phyloP scores from a whole-genome alignment of 2,329 filamentous ascomycete genomes.

The Aspergillus fumigatiaffinis region DNA sequence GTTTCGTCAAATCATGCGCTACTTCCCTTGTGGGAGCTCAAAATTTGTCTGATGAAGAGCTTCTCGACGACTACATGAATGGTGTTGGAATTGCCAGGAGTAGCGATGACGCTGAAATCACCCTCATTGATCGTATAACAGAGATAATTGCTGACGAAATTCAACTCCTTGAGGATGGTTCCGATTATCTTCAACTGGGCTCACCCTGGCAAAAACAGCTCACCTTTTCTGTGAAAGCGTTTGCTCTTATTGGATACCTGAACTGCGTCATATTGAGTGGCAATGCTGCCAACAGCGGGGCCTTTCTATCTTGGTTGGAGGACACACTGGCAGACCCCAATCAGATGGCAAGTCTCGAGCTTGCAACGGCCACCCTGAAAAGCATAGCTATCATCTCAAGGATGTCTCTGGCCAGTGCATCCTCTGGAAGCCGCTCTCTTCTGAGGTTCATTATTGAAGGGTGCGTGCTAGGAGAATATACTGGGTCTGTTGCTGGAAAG shows the following conservation, averaged over 20 bases:
- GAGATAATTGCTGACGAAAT: slow-evolving; percentile 77
- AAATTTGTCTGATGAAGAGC: slow-evolving; percentile 57
- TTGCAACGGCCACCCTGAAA: slow-evolving; percentile 76
- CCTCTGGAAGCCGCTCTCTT: slow-evolving; percentile 71
- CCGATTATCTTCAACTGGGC: slow-evolving; percentile 83
- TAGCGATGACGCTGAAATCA: slow-evolving; percentile 34
- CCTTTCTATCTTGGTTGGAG: slow-evolving; percentile 81
- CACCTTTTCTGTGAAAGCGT: slow-evolving; percentile 79
- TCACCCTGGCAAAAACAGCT: slow-evolving; percentile 83
- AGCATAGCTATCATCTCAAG: slow-evolving; percentile 78
- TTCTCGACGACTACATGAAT: slow-evolving; percentile 70
- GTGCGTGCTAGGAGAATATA: slow-evolving; percentile 59
- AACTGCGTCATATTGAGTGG: slow-evolving; percentile 82
- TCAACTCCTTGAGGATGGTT: slow-evolving; percentile 78
- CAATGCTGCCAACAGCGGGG: slow-evolving; percentile 72
- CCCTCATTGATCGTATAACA: slow-evolving; percentile 57
- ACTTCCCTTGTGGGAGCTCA: slow-evolving; percentile 65
- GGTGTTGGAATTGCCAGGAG: slow-evolving; percentile 47
- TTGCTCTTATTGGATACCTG: slow-evolving; percentile 75
- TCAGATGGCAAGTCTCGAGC: slow-evolving; percentile 74
- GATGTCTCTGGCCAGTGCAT: slow-evolving; percentile 67
- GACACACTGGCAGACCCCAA: slow-evolving; percentile 71
- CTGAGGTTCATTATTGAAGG: slow-evolving; percentile 86
- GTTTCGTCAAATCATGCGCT: slow-evolving; percentile 73
- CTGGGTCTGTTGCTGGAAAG: slow-evolving; percentile 73